phyloP scores from a whole-genome alignment of 2,329 filamentous ascomycete species.

The Neocatenulostroma microsporum region DNA sequence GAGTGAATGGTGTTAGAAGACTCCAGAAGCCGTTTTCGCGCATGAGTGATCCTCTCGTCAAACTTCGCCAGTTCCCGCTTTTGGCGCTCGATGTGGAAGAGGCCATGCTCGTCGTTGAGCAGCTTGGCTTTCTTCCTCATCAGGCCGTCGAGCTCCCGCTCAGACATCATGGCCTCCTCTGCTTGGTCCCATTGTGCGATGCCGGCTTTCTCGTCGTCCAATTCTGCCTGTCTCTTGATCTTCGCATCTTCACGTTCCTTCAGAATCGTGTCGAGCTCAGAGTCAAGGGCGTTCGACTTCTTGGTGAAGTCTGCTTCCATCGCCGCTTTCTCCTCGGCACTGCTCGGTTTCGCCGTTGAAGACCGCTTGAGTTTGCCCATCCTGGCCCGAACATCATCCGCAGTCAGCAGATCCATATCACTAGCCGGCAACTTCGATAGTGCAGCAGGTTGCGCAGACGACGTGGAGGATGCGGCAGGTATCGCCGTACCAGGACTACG shows the following conservation, averaged over 20 bases:
- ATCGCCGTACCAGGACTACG: no score
- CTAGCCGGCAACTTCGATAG: constrained; percentile 29
- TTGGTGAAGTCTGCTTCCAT: constrained; percentile 6
- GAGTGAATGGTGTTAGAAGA: no score
- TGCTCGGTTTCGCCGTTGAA: neutral
- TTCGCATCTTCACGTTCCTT: constrained; percentile 7
- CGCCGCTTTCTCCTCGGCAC: constrained; percentile 5
- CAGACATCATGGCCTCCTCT: constrained; percentile 14
- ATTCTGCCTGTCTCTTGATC: neutral
- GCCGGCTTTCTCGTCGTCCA: constrained; percentile 3
- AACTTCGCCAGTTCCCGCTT: constrained; percentile 23
- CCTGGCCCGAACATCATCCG: constrained; percentile 35
- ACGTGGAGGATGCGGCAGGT: no score
- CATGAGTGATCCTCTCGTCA: constrained; percentile 9
- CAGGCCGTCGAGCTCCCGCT: constrained; percentile 12
- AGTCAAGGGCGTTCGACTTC: constrained; percentile 6
- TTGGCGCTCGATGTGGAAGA: constrained; percentile 19
- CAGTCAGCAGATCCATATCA: constrained; percentile 36
- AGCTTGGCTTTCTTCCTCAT: constrained; percentile 12
- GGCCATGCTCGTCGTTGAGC: constrained; percentile 10
- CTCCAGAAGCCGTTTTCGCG: no score
- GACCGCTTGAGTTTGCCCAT: constrained; percentile 28
- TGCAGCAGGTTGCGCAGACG: constrained; percentile 10
- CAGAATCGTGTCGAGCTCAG: neutral
- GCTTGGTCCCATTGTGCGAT: constrained; percentile 21